These are phyloP conservation scores for Debaryomycetaceae sp. DNA, from an alignment of 1,139 yeast species.

Conservation along the genomic window DNA sequence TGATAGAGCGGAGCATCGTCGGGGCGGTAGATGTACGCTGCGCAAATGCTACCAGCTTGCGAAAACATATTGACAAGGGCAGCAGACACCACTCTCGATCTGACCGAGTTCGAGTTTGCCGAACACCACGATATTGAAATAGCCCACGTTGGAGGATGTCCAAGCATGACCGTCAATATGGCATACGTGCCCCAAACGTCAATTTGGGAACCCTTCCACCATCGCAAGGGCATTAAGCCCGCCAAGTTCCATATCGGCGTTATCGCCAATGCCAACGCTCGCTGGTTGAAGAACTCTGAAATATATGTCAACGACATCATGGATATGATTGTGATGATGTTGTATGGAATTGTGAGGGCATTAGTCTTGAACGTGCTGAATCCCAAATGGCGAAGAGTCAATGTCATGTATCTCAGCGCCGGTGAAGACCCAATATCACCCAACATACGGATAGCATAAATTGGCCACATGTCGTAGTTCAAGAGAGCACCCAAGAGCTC, in stretches of 20 bases:
- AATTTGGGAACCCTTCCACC: constrained; percentile 15
- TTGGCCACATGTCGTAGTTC: constrained; percentile 42
- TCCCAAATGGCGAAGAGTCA: constrained; percentile 17
- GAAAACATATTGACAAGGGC: constrained; percentile 56
- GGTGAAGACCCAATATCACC: constrained; percentile 40
- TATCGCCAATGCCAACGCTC: constrained; percentile 12
- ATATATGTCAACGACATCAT: constrained; percentile 13
- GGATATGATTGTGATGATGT: constrained; percentile 12
- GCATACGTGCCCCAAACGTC: constrained; percentile 19
- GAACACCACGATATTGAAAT: constrained; percentile 54
- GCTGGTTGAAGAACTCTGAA: constrained; percentile 12
- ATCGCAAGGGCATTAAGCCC: constrained; percentile 15
- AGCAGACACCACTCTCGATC: constrained; percentile 53
- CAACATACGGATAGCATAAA: constrained; percentile 43
- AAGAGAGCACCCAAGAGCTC: constrained; percentile 18
- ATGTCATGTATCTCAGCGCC: constrained; percentile 13
- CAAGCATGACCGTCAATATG: constrained; percentile 15
- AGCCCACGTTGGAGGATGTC: constrained; percentile 18
- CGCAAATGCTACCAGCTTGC: constrained; percentile 47
- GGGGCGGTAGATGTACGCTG: constrained; percentile 47
- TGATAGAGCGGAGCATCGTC: constrained; percentile 53
- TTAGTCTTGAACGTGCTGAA: constrained; percentile 17
- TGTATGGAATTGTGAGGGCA: constrained; percentile 18
- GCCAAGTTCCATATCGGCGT: constrained; percentile 18
- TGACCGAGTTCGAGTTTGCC: constrained; percentile 51